A percentile compares a stretch with the other conserved stretches of the same genome.
Evolutionary conservation across 2,329 filamentous ascomycete genomes (phyloP).

Genomic region (Aspergillus sojae): DNA sequence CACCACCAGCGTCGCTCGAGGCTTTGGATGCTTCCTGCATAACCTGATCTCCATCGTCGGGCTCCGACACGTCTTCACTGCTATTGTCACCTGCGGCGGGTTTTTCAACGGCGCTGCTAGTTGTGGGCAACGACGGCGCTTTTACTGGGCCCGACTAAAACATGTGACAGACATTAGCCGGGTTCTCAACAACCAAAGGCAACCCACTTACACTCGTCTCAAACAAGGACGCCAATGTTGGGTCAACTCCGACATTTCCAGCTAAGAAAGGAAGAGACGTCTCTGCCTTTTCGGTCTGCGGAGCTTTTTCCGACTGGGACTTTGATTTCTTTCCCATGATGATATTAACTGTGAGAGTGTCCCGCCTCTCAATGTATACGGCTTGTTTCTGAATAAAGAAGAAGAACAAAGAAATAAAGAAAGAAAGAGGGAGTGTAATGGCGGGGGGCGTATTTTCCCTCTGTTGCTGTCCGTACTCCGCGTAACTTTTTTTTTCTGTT

Average conservation of each 20-base stretch:
- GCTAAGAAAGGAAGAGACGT: conserved; percentile 48
- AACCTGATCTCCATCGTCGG: conserved; percentile 39
- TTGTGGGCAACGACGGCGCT: conserved; percentile 29
- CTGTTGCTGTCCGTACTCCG: neutral
- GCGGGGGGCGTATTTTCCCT: neutral
- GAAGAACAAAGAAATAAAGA: neutral
- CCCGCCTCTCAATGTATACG: neutral
- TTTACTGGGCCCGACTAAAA: conserved; percentile 44
- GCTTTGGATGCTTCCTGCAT: conserved; percentile 48
- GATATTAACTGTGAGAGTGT: neutral
- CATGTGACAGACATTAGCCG: conserved; percentile 2
- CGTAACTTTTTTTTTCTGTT: conserved; percentile 8
- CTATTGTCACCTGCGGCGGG: conserved; percentile 19
- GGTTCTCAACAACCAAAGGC: neutral
- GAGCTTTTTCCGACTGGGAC: conserved; percentile 25
- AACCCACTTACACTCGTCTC: conserved; percentile 66
- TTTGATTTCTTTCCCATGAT: conserved; percentile 42
- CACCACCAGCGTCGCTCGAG: conserved; percentile 47
- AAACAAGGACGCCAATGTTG: conserved; percentile 70
- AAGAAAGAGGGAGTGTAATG: neutral
- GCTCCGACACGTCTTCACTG: conserved; percentile 31
- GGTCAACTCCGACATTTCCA: conserved; percentile 68
- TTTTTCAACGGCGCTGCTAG: conserved; percentile 14
- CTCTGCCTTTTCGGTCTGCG: conserved; percentile 13
- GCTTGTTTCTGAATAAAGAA: neutral